phyloP scores from a whole-genome alignment of 1,139 yeast genomes.

The Martiniozyma asiatica region DNA sequence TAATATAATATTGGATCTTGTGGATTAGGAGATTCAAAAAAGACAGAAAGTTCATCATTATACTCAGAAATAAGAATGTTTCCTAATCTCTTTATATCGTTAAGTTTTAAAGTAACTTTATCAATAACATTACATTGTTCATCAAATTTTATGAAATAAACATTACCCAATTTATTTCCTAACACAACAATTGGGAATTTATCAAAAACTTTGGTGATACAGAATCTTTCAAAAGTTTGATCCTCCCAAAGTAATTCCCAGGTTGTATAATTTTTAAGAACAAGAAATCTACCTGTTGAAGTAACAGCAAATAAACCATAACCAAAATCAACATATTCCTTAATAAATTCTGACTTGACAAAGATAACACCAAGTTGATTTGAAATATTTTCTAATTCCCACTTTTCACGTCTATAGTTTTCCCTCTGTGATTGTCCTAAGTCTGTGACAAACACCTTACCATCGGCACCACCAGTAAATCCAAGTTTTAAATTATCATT shows the following conservation, averaged over 20 bases:
- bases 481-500: constrained; percentile 34
- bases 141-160: constrained; percentile 34
- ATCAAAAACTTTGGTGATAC: constrained; percentile 37
- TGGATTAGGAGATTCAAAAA: constrained; percentile 62
- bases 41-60: constrained; percentile 23
- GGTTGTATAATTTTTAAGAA: constrained; percentile 17
- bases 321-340: constrained; percentile 41
- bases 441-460: constrained; percentile 57
- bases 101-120: constrained; percentile 11
- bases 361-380: constrained; percentile 21
- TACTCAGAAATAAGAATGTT: constrained; percentile 8
- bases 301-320: constrained; percentile 44
- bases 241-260: constrained; percentile 28
- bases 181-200: constrained; percentile 31
- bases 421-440: constrained; percentile 22
- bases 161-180: constrained; percentile 41
- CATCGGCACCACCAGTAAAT: constrained; percentile 87
- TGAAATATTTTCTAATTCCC: constrained; percentile 26
- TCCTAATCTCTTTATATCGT: constrained; percentile 7
- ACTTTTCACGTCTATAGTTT: constrained; percentile 18
- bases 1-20: constrained; percentile 41
- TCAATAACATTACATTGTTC: constrained; percentile 12
- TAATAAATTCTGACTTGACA: constrained; percentile 43
- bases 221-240: constrained; percentile 32
- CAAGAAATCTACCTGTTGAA: constrained; percentile 45